Conservation (phyloP, 2,329 filamentous ascomycete species). For the Penicillium italicum region DNA sequence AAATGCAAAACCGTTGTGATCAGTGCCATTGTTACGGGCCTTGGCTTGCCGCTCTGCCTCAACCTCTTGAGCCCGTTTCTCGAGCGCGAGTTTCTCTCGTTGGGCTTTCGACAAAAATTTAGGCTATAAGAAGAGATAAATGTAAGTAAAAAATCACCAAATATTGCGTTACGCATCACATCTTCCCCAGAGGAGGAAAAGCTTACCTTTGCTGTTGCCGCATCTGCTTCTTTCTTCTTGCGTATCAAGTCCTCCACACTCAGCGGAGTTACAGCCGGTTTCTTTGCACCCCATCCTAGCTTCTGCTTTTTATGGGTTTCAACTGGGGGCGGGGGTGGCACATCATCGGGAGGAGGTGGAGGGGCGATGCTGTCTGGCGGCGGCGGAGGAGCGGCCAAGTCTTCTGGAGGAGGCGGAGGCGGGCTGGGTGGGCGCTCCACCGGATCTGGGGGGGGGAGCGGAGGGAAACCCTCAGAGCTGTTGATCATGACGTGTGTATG, state of each 20-base stretch:
- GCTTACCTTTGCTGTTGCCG: constrained; percentile 69
- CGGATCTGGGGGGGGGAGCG: constrained; percentile 37
- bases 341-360: constrained; percentile 44
- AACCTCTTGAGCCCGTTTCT: constrained; percentile 70
- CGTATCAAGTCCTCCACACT: constrained; percentile 82
- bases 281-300: constrained; percentile 49
- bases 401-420: constrained; percentile 41
- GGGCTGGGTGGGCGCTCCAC: constrained; percentile 39
- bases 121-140: constrained; percentile 49
- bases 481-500: constrained; percentile 25
- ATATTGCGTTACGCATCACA: background rate
- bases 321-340: constrained; percentile 43
- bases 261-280: constrained; percentile 52
- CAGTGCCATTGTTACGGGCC: constrained; percentile 31
- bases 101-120: constrained; percentile 83
- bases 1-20: constrained; percentile 21
- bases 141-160: constrained; percentile 16
- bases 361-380: constrained; percentile 38
- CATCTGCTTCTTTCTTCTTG: constrained; percentile 82
- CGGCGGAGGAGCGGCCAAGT: constrained; percentile 41
- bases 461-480: constrained; percentile 24
- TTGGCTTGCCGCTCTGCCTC: constrained; percentile 57
- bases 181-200: constrained; percentile 16
- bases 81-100: constrained; percentile 72
- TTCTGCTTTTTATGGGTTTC: constrained; percentile 51